Conservation (phyloP, 2,329 filamentous ascomycete species). For the Fusarium acutatum region DNA sequence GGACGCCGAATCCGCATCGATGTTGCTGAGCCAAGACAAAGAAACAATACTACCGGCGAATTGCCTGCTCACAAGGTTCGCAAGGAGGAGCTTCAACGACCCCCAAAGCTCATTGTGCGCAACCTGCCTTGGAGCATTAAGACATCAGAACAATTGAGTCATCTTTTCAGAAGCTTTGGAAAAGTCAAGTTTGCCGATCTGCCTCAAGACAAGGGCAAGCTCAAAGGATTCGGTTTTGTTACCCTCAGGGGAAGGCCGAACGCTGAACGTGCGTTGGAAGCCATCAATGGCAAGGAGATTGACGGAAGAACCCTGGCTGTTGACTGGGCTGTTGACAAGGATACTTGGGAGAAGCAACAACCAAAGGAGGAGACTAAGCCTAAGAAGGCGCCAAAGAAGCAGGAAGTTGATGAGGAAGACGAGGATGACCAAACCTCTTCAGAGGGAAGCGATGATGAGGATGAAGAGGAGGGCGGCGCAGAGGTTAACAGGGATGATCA, state of each 20-base stretch:
- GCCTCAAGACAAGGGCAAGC: constrained; percentile 78
- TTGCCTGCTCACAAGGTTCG: constrained; percentile 59
- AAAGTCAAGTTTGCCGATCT: constrained; percentile 90
- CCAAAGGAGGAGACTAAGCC: constrained; percentile 49
- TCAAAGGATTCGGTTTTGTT: constrained; percentile 93
- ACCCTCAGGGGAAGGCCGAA: constrained; percentile 88
- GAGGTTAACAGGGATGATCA: constrained; percentile 53
- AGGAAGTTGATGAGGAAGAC: constrained; percentile 52
- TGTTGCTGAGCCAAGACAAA: constrained; percentile 84
- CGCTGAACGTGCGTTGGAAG: constrained; percentile 85
- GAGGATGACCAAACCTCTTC: constrained; percentile 43
- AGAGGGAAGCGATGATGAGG: constrained; percentile 38
- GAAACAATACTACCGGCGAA: constrained; percentile 62
- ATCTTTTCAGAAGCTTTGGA: constrained; percentile 86
- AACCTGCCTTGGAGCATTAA: constrained; percentile 98
- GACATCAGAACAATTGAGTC: constrained; percentile 78
- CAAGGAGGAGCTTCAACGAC: constrained; percentile 67
- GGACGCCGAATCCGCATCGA: constrained; percentile 87
- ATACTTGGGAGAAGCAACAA: constrained; percentile 78
- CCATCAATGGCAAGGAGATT: constrained; percentile 87
- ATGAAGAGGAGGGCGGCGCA: constrained; percentile 33
- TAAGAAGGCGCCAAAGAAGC: constrained; percentile 49
- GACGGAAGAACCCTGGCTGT: constrained; percentile 91
- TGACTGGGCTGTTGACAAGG: constrained; percentile 96
- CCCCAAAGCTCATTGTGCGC: constrained; percentile 84